Conservation (phyloP, 179 eudicot species). For the Vitellaria paradoxa region DNA sequence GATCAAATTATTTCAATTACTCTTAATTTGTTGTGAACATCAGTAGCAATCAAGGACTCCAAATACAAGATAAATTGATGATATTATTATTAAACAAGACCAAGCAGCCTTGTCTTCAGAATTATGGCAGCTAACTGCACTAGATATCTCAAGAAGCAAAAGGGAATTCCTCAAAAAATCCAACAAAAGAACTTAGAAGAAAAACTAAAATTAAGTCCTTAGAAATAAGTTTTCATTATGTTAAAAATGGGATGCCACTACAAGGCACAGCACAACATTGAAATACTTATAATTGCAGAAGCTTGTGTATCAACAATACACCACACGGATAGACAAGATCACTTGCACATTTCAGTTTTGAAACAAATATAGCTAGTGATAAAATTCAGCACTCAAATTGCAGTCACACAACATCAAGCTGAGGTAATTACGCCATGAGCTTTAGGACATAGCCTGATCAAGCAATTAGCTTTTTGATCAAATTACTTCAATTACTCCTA, state of each 20-base stretch:
- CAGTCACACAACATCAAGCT: not conserved
- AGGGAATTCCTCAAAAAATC: not conserved
- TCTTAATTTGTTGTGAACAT: not conserved
- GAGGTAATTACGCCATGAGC: not conserved
- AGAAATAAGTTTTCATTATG: not conserved
- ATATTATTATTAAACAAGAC: not conserved
- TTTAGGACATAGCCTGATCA: not conserved
- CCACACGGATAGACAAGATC: not conserved
- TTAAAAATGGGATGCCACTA: not conserved
- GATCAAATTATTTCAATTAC: not conserved
- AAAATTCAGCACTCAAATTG: not conserved
- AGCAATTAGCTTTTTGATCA: not conserved
- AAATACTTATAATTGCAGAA: not conserved
- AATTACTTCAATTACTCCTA: not conserved
- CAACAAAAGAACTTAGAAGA: not conserved
- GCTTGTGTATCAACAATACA: not conserved
- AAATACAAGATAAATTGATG: not conserved
- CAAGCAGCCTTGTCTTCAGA: slow-evolving; percentile 2
- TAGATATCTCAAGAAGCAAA: not conserved
- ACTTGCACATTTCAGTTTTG: too few species aligned
- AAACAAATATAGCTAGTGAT: too few species aligned
- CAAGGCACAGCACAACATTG: not conserved
- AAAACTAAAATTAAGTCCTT: not conserved
- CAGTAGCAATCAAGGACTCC: not conserved
- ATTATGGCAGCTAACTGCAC: not conserved